Conservation (phyloP, 225 moss, liverwort and hornwort genomes). For the Bryum argenteum region DNA sequence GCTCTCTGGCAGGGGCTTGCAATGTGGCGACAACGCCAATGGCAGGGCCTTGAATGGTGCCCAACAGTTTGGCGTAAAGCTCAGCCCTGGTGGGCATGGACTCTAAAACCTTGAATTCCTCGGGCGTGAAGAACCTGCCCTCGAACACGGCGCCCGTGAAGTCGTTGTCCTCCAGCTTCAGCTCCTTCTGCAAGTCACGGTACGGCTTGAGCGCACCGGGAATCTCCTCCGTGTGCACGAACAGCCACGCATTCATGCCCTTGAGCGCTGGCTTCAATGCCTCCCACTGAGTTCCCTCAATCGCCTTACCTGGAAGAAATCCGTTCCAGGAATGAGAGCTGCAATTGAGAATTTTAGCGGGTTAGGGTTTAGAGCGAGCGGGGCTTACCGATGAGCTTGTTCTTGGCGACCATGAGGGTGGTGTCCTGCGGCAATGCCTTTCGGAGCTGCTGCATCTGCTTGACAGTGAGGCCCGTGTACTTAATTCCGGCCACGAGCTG, state of each 20-base stretch:
- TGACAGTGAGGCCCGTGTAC: conserved; percentile 77
- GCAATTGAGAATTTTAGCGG: neutral
- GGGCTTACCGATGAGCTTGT: conserved; percentile 83
- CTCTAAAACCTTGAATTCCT: conserved; percentile 76
- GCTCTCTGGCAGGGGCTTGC: conserved; percentile 81
- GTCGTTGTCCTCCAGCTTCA: conserved; percentile 85
- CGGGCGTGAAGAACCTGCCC: conserved; percentile 78
- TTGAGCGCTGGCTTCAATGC: conserved; percentile 83
- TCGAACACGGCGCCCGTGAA: conserved; percentile 95
- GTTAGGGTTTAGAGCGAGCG: neutral
- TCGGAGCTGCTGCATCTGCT: conserved; percentile 79
- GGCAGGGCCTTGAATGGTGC: conserved; percentile 69
- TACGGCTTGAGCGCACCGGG: conserved; percentile 89
- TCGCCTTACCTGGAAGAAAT: conserved; percentile 72
- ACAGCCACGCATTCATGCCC: conserved; percentile 99
- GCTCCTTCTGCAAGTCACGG: conserved; percentile 85
- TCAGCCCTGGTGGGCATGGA: conserved; percentile 84
- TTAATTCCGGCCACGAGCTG: conserved; percentile 82
- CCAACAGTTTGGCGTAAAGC: conserved; percentile 74
- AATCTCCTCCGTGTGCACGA: conserved; percentile 95
- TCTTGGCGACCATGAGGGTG: conserved; percentile 92
- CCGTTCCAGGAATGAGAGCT: neutral
- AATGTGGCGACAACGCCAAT: conserved; percentile 70
- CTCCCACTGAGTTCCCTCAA: conserved; percentile 97
- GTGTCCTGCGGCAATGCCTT: conserved; percentile 66